Percentiles rank a stretch among this genome's conserved stretches.
These are phyloP conservation scores for Cyclotella choctawhatcheeana DNA, from an alignment of 108 stramenopile genomes.

Conservation along the genomic window DNA sequence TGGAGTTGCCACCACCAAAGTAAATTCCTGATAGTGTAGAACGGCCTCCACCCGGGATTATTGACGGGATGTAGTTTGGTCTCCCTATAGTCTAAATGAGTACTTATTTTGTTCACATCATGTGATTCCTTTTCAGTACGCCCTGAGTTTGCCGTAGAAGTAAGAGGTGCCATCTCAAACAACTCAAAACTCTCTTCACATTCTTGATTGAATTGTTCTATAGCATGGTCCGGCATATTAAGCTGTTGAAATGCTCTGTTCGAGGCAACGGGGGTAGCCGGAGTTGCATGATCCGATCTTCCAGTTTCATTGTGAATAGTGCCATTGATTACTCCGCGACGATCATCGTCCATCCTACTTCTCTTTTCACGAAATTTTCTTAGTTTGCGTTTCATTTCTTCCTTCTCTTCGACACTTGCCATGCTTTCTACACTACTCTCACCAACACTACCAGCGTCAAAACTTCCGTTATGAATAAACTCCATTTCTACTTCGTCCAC, in stretches of 20 bases:
- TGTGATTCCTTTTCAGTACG: neutral
- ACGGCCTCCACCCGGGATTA: slow-evolving; percentile 6
- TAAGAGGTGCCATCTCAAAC: slow-evolving; percentile 15
- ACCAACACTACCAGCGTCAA: slow-evolving; percentile 12
- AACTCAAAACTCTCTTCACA: neutral
- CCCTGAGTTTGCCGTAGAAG: neutral
- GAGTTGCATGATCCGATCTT: neutral
- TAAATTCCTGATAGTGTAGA: neutral
- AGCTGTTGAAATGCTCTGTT: neutral
- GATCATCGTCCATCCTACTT: slow-evolving; percentile 1
- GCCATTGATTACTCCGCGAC: too few relatives aligned
- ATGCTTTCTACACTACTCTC: slow-evolving; percentile 12
- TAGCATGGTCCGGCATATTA: neutral
- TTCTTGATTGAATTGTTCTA: slow-evolving; percentile 17
- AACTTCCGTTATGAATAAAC: slow-evolving; percentile 39
- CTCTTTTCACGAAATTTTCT: slow-evolving; percentile 34
- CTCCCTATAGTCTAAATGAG: neutral
- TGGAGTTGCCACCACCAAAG: slow-evolving; percentile 7
- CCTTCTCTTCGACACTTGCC: slow-evolving; percentile 29
- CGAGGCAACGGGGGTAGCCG: slow-evolving; percentile 7
- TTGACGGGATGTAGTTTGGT: neutral
- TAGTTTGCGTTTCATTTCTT: slow-evolving; percentile 36
- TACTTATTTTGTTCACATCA: neutral
- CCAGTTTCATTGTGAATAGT: too few relatives aligned
- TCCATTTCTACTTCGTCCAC: slow-evolving; percentile 48